A percentile compares a stretch with the other conserved stretches of the same genome.
Evolutionary conservation across 495 filamentous ascomycete species (phyloP).

Genomic region (Talaromyces liani): DNA sequence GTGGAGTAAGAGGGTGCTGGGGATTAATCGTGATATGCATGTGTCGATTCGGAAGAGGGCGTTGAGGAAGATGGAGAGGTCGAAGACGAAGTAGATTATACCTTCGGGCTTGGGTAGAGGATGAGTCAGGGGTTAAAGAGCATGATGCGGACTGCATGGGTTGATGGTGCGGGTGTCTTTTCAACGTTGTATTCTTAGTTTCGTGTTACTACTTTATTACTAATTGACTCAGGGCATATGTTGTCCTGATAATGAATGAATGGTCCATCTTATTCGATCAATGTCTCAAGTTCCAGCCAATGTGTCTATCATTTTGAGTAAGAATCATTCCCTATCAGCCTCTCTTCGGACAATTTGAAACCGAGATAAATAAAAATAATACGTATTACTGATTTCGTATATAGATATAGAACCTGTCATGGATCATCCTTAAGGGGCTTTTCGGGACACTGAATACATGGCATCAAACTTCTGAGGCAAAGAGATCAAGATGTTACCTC

Average conservation of each 20-base stretch:
- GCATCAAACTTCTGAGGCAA: no score
- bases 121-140: background rate
- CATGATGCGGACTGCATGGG: background rate
- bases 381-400: no score
- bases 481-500: no score
- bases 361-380: background rate
- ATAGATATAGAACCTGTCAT: no score
- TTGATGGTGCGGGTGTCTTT: background rate
- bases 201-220: background rate
- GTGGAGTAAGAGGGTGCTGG: constrained; percentile 53
- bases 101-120: background rate
- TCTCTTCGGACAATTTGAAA: background rate
- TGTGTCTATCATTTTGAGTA: background rate
- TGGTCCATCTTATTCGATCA: background rate
- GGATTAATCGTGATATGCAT: constrained; percentile 73
- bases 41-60: constrained; percentile 79
- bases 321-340: background rate
- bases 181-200: background rate
- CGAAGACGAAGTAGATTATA: constrained; percentile 40
- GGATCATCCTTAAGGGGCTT: no score
- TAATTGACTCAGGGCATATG: background rate
- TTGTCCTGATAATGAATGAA: background rate
- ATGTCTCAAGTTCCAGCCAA: background rate
- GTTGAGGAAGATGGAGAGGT: constrained; percentile 79
- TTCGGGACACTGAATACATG: no score